phyloP scores from a whole-genome alignment of 192 early-diverging fungal species.

The Diversispora eburnea region DNA sequence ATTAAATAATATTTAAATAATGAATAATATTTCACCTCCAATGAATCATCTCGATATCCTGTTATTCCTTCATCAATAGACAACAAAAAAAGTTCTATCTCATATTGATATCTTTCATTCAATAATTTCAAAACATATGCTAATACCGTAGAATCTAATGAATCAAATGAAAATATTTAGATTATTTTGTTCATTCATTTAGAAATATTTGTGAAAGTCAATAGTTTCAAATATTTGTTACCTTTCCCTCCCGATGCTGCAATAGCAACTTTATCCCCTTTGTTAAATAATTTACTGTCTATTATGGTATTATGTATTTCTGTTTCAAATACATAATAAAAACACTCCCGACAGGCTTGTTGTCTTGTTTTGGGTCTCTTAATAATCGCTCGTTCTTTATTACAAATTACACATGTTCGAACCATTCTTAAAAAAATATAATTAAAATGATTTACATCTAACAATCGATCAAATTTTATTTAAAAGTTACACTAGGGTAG shows the following conservation, averaged over 20 bases:
- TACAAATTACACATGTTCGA: slow-evolving; percentile 20
- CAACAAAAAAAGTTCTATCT: slow-evolving; percentile 84
- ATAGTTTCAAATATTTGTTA: slow-evolving; percentile 27
- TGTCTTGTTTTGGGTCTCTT: slow-evolving; percentile 91
- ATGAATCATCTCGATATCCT: slow-evolving; percentile 96
- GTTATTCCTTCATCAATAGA: slow-evolving; percentile 98
- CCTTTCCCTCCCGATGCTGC: slow-evolving; percentile 93
- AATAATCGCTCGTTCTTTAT: slow-evolving; percentile 63
- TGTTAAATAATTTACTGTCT: slow-evolving; percentile 75
- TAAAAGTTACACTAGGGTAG: too few species aligned
- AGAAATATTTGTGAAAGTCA: not conserved
- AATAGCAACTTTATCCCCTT: slow-evolving; percentile 89
- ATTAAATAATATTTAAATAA: not conserved
- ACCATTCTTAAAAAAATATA: not conserved
- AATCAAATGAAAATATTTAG: slow-evolving; percentile 53
- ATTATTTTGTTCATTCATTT: not conserved
- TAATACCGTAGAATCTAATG: slow-evolving; percentile 91
- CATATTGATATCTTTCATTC: slow-evolving; percentile 91
- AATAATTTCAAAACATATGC: slow-evolving; percentile 92
- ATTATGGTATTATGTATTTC: slow-evolving; percentile 92
- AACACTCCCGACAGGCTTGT: slow-evolving; percentile 86
- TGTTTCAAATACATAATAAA: slow-evolving; percentile 89
- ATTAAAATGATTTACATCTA: not conserved
- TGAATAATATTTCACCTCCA: slow-evolving; percentile 47
- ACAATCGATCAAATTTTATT: too few species aligned